Base-by-base conservation (phyloP, 108 stramenopile species). In the Skeletonema marinoi region DNA sequence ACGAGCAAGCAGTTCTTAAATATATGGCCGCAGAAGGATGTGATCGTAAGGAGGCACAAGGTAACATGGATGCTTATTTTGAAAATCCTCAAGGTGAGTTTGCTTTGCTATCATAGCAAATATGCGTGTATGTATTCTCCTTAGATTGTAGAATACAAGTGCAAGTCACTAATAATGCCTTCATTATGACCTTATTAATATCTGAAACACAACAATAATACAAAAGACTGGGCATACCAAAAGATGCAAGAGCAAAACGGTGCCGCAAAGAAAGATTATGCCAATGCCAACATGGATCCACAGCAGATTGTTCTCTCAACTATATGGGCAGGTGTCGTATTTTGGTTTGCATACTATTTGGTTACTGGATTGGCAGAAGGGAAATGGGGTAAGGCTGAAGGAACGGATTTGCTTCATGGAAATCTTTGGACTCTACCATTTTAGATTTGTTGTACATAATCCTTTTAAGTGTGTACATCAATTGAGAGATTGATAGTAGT, bases 51-150 rank as follows among this genome's bases (percentile, higher is more conserved):
- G 83, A 85, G 32, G 90, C 88, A 0, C 88, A 89, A 56, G 90
- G 88, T 3, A 89, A 91, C 60, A 91, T 91, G 90, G 90, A 91
- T 60, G 87, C 87, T 16, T 91, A 86, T 70, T 77, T 91, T 11
- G 82, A 85, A 65, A 89, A 89, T 62, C 85, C 90, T 0, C 66
- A 73, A 36, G 44, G 44, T 46, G 44, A 46, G 44, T 46, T 46
- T 44, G 8, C 11, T 41, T 41, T 41, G 39, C 7, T 8, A 41
- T 25, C 25, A 25, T 25, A 25, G 25, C 25, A 25, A 25, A 25
- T 25, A 25, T 25, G n/a, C n/a, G n/a, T n/a, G 25, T 46, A 16
- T 46, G 16, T 0, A 42, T 42, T 42, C 11, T 42, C 41, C 36
- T 41, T 11, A 41, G 39, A 41, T 41, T 9, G 11, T 41, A 0